These are phyloP conservation scores for Eucalyptus lansdowneana DNA, from an alignment of 345 rosid species.

Conservation along the genomic window DNA sequence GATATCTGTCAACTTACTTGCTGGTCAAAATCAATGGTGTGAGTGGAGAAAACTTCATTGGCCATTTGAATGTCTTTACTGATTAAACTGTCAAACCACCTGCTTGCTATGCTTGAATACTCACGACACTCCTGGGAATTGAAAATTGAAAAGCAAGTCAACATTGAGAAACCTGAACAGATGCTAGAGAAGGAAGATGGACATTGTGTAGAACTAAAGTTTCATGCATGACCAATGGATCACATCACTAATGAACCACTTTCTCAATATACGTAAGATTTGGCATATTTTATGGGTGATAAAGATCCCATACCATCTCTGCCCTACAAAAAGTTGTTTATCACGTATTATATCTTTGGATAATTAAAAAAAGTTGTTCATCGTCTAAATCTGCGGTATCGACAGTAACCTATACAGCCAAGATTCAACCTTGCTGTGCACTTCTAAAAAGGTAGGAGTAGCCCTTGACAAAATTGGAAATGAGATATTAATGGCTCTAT, in stretches of 20 bases:
- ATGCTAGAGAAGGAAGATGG: neutral
- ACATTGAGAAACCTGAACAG: neutral
- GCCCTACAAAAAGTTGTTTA: neutral
- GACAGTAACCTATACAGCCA: neutral
- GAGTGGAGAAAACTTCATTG: constrained; percentile 62
- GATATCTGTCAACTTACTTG: constrained; percentile 36
- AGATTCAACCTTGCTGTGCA: neutral
- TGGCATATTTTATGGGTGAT: neutral
- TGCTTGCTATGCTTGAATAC: neutral
- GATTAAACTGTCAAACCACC: constrained; percentile 73
- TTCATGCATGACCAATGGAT: too few relatives aligned
- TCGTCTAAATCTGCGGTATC: neutral
- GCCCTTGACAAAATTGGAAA: neutral
- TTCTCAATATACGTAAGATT: neutral
- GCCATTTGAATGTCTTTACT: constrained; percentile 35
- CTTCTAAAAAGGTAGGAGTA: neutral
- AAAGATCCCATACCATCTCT: neutral
- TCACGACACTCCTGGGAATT: constrained; percentile 23
- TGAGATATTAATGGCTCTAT: neutral
- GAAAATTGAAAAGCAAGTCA: neutral
- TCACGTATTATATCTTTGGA: too few relatives aligned
- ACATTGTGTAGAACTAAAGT: neutral
- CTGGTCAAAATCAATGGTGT: constrained; percentile 49
- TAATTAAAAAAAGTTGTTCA: neutral
- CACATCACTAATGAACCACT: too few relatives aligned